Percentiles rank a stretch among this genome's conserved stretches.
These are phyloP conservation scores for Arxiozyma bovina DNA, from an alignment of 1,139 yeast species.

Conservation along the genomic window DNA sequence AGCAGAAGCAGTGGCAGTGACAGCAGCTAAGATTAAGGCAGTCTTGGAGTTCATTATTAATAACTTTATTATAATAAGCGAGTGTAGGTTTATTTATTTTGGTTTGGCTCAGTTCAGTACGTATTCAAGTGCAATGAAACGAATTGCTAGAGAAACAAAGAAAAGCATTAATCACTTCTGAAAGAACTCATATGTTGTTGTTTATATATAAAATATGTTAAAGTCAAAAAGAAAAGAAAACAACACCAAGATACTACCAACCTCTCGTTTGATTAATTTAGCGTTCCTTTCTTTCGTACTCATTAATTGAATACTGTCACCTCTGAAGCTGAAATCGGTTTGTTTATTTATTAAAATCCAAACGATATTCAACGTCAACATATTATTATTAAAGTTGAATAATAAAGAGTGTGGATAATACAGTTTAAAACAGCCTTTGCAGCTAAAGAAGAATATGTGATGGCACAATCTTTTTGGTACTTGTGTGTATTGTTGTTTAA, in stretches of 20 bases:
- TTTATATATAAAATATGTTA: too few species aligned
- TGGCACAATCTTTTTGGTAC: too few species aligned
- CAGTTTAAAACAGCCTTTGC: neutral
- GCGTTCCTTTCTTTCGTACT: neutral
- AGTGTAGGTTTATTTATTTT: neutral
- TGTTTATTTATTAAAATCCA: neutral
- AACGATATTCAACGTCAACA: neutral
- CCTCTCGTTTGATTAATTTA: neutral
- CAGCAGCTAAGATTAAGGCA: constrained; percentile 14
- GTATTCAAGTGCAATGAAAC: too few species aligned
- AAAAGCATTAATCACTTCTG: too few species aligned
- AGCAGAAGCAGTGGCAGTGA: constrained; percentile 7
- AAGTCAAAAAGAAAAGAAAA: neutral
- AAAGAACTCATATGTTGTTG: neutral
- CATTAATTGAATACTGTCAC: neutral
- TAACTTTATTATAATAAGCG: neutral
- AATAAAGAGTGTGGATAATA: too few species aligned
- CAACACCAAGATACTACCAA: neutral
- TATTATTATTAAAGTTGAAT: too few species aligned
- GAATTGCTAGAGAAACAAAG: neutral
- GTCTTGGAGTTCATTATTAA: constrained; percentile 12
- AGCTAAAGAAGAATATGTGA: neutral
- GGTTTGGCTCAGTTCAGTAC: neutral
- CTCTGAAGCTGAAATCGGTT: neutral
- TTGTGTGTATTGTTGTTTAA: too few species aligned